Base-by-base conservation (phyloP, 768 basidiomycete species). In the Podaxis carcinomalis region DNA sequence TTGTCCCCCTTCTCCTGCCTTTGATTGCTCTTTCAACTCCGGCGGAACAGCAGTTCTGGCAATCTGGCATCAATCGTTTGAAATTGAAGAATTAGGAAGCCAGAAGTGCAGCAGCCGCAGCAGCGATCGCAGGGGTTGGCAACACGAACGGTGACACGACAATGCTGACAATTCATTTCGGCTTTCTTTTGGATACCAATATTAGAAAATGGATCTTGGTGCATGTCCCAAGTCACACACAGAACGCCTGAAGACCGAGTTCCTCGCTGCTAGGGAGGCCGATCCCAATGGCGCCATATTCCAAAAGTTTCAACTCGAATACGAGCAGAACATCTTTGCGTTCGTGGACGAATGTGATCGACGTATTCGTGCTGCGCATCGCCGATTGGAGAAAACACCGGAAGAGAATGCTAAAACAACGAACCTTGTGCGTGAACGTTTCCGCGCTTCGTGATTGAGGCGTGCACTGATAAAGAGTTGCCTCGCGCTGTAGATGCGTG, bases 351-450 rank as follows among this genome's bases (percentile, higher is more conserved):
- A 99, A 73, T 98, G 96, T 77, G 97, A 99, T 82, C 80, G 97
- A 69, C 83, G 96, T 70, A 98, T 99, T 75, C 81, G 93, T 40
- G 86, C 92, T 40, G 93, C 95, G 47, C 97, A 99, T 73, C 83
- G 94, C 67, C 83, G 97, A 70, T 76, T 99, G 70, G 97, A 99
- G 80, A 99, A 99, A 82, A 99, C 97, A 4, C 97, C 97, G 36
- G 97, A 98, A 77, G 97, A 99, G 80, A 99, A 99, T 73, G 94
- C 95, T 54, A 97, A 98, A 77, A 98, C 96, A 35, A 98, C 97
- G 3, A 95, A 96, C 74, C 75, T 99, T 79, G 92, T 91, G 64
- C 51, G 85, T 75, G 28, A 36, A 47, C 14, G 28, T 6, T 57
- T 58, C 50, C 37, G 55, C 19, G 47, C 7, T 50, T 59, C 39